Evolutionary conservation across 768 basidiomycete species (phyloP), one percentile per base, ranked within the genome.

Genomic region (Russula vinacea): DNA sequence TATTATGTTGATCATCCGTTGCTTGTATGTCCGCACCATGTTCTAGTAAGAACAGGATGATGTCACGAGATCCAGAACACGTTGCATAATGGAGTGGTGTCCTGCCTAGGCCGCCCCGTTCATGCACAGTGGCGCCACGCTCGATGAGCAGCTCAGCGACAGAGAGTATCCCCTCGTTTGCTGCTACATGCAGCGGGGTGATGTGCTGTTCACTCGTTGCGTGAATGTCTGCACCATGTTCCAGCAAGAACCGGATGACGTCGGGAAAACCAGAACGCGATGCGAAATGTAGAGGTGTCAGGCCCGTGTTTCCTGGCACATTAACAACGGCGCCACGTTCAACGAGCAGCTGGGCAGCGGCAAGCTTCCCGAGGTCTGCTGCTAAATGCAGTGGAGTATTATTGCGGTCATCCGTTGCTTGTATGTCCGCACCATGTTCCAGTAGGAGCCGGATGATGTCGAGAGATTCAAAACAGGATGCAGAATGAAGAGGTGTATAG

Each of bases 271-370:
- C 56, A 11, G 5, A 0, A 26, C 10, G n/a, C 3, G 56, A 44
- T 19, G 56, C 56, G 1, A 19, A 24, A 11, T 56, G 56, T 10
- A 56, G 40, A 29, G 56, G 24, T 56, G 56, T 56, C 26, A n/a
- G n/a, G 17, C 53, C 40, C 0, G 13, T 17, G 17, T 32, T 32
- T 10, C 5, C 2, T 16, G 6, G 16, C 17, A 10, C 29, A 1
- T 29, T 5, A 19, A 52, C 16, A 2, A 2, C 8, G 2, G 22
- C 37, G 8, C 22, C 37, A 9, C 26, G 37, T 1, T 53, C 33
- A 2, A 55, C 11, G 0, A 55, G 24, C 13, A 17, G 3, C 24
- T 26, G 22, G 7, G 5, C 24, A 1, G 33, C 19, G 5, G 33
- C 26, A 13, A 22, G n/a, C 11, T 35, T n/a, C n/a, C 52, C 39